These are phyloP conservation scores for Colletotrichum graminicola DNA, from an alignment of 2,329 filamentous ascomycete genomes.

Conservation along the genomic window DNA sequence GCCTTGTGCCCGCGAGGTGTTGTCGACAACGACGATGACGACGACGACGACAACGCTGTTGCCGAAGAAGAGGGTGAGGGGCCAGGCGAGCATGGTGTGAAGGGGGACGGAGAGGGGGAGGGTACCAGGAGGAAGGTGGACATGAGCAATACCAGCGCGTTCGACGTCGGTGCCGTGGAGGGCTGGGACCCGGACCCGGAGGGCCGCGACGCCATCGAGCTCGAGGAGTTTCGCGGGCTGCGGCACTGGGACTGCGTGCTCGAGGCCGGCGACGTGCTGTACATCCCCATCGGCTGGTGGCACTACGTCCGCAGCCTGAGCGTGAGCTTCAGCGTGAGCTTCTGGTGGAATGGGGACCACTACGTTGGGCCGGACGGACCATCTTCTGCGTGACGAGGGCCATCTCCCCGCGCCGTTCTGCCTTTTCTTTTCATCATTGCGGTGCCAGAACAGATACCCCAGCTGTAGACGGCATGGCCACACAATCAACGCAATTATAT, in stretches of 20 bases:
- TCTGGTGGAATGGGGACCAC: slow-evolving; percentile 81
- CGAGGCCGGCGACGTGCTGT: slow-evolving; percentile 84
- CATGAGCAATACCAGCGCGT: slow-evolving; percentile 89
- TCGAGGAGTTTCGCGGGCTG: slow-evolving; percentile 66
- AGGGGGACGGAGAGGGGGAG: not conserved
- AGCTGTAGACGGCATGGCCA: not conserved
- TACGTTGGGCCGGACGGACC: not conserved
- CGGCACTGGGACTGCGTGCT: slow-evolving; percentile 83
- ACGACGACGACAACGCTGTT: slow-evolving; percentile 72
- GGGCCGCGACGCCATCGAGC: slow-evolving; percentile 51
- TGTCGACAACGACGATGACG: slow-evolving; percentile 83
- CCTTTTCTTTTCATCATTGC: not conserved
- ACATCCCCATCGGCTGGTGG: slow-evolving; percentile 97
- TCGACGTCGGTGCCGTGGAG: slow-evolving; percentile 81
- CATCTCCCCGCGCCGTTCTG: not conserved
- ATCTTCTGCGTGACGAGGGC: not conserved
- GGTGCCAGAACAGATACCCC: not conserved
- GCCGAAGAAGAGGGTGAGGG: slow-evolving; percentile 77
- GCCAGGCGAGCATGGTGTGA: slow-evolving; percentile 65
- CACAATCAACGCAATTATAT: not conserved
- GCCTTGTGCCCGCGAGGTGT: slow-evolving; percentile 71
- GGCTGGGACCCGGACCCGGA: slow-evolving; percentile 63
- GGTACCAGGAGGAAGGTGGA: slow-evolving; percentile 67
- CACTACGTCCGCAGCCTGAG: slow-evolving; percentile 92
- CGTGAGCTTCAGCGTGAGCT: slow-evolving; percentile 93